Conservation (phyloP, 2,329 filamentous ascomycete genomes). For the Fusarium coicis region DNA sequence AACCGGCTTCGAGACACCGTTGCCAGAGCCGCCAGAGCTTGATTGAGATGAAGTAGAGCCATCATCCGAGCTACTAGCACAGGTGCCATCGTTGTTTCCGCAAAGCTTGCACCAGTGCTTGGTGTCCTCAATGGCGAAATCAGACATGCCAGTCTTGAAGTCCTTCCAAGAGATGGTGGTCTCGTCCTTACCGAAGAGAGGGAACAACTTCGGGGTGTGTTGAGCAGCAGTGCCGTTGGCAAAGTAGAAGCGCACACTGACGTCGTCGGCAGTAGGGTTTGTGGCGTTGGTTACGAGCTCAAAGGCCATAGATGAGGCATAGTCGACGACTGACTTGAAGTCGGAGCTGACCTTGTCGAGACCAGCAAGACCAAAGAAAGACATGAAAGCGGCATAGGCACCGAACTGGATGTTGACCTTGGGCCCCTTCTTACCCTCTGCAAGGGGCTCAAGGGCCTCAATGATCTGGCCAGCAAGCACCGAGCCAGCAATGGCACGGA, state of each 20-base stretch:
- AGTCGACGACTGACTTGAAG: slow-evolving; percentile 84
- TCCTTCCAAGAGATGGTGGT: slow-evolving; percentile 72
- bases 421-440: slow-evolving; percentile 52
- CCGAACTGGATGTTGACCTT: slow-evolving; percentile 67
- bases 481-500: slow-evolving; percentile 67
- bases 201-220: slow-evolving; percentile 63
- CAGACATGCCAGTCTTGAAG: slow-evolving; percentile 71
- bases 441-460: slow-evolving; percentile 62
- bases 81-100: slow-evolving; percentile 76
- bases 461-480: slow-evolving; percentile 68
- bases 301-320: slow-evolving; percentile 83
- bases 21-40: slow-evolving; percentile 33
- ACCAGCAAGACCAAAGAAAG: slow-evolving; percentile 70
- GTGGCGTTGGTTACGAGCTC: slow-evolving; percentile 72
- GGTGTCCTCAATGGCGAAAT: slow-evolving; percentile 74
- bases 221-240: slow-evolving; percentile 65
- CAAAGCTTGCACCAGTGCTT: slow-evolving; percentile 79
- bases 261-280: slow-evolving; percentile 57
- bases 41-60: slow-evolving; percentile 32
- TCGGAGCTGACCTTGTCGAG: slow-evolving; percentile 63
- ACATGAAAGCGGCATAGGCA: slow-evolving; percentile 70
- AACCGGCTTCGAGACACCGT: slow-evolving; percentile 73
- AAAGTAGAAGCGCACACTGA: slow-evolving; percentile 71
- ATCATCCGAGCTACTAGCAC: slow-evolving; percentile 56
- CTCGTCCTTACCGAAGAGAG: slow-evolving; percentile 68